These are phyloP conservation scores for Sporormia fimetaria DNA, from an alignment of 495 filamentous ascomycete genomes.

Conservation along the genomic window DNA sequence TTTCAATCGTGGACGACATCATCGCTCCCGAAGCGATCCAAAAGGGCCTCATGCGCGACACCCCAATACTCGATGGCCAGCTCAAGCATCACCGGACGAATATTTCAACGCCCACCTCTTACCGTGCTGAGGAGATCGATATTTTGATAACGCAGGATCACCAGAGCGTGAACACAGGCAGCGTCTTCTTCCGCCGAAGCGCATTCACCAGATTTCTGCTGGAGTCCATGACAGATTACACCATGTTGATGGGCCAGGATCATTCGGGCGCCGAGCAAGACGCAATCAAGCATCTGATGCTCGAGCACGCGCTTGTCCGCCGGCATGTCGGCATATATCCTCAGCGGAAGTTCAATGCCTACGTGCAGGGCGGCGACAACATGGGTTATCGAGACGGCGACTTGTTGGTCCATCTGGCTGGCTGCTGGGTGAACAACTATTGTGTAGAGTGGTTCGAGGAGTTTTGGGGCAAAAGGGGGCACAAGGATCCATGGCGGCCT, in stretches of 20 bases:
- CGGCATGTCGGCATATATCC: conserved; percentile 29
- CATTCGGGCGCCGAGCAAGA: conserved; percentile 33
- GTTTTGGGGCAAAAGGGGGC: conserved; percentile 28
- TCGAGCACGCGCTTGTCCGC: conserved; percentile 27
- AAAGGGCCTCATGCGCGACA: conserved; percentile 16
- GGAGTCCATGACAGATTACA: conserved; percentile 33
- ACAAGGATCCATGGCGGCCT: conserved; percentile 11
- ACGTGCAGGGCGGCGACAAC: conserved; percentile 22
- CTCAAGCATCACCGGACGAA: conserved; percentile 21
- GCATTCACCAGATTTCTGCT: conserved; percentile 27
- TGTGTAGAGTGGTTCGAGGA: conserved; percentile 28
- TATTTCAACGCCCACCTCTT: conserved; percentile 26
- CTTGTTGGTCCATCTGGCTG: conserved; percentile 33
- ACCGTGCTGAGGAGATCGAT: conserved; percentile 16
- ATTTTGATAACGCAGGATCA: conserved; percentile 33
- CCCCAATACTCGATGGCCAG: conserved; percentile 14
- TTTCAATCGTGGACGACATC: conserved; percentile 21
- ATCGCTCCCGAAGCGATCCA: conserved; percentile 26
- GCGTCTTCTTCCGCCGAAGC: conserved; percentile 32
- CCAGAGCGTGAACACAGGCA: conserved; percentile 34
- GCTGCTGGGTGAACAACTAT: conserved; percentile 31
- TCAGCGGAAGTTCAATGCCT: conserved; percentile 31
- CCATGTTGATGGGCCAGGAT: conserved; percentile 25
- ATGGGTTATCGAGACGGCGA: conserved; percentile 33
- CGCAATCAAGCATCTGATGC: conserved; percentile 25